A percentile compares a stretch with the other conserved stretches of the same genome.
Evolutionary conservation across 345 rosid genomes (phyloP).

Genomic region (Melaleuca quinquenervia): DNA sequence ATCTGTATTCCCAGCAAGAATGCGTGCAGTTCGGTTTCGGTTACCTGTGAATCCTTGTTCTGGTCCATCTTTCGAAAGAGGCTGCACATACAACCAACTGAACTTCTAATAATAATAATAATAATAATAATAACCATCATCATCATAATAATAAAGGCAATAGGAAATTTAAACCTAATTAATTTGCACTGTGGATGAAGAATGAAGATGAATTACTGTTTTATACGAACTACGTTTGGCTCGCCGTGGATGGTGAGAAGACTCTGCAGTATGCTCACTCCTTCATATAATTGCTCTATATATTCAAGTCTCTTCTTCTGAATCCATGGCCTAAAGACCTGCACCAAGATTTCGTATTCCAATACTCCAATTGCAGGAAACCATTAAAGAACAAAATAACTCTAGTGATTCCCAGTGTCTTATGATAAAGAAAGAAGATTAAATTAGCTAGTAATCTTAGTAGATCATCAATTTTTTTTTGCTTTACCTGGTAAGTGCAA

Average conservation of each 20-base stretch:
- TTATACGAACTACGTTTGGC: constrained; percentile 10
- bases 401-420: not conserved
- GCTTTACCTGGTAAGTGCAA: constrained; percentile 29
- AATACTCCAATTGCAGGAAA: not conserved
- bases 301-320: constrained; percentile 28
- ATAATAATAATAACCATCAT: not conserved
- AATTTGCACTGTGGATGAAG: not conserved
- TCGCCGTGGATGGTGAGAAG: constrained; percentile 14
- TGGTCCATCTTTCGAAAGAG: constrained; percentile 24
- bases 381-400: not conserved
- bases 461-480: not conserved
- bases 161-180: not conserved
- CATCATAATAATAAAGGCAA: not conserved
- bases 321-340: constrained; percentile 44
- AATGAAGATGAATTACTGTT: constrained; percentile 7
- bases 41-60: constrained; percentile 9
- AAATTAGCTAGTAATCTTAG: not conserved
- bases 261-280: constrained; percentile 4
- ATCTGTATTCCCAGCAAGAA: constrained; percentile 26
- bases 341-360: not conserved
- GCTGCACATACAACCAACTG: constrained; percentile 12
- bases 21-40: constrained; percentile 21
- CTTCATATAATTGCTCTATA: constrained; percentile 6
- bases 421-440: not conserved
- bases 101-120: not conserved